Conservation (phyloP, 2,329 filamentous ascomycete genomes). For the Fusarium veterinarium region DNA sequence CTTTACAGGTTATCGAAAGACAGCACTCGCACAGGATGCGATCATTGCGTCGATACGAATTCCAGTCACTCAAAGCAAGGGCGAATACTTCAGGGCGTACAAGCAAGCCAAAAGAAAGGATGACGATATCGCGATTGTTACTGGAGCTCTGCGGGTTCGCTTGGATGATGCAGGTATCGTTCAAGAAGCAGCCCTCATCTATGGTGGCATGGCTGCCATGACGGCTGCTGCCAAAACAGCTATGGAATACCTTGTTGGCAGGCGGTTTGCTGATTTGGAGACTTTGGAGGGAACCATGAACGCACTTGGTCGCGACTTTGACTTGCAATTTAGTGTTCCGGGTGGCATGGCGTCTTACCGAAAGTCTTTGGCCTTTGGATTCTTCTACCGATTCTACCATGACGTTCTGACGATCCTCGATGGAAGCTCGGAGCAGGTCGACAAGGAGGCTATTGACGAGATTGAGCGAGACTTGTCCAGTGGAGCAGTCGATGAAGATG, state of each 20-base stretch:
- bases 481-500: conserved; percentile 81
- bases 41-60: conserved; percentile 91
- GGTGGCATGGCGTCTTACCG: conserved; percentile 98
- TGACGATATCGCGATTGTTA: conserved; percentile 98
- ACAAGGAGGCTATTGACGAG: conserved; percentile 82
- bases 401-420: conserved; percentile 78
- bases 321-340: conserved; percentile 88
- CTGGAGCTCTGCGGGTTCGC: conserved; percentile 81
- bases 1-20: conserved; percentile 91
- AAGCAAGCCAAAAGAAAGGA: conserved; percentile 98
- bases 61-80: conserved; percentile 77
- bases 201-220: conserved; percentile 93
- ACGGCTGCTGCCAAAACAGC: conserved; percentile 89
- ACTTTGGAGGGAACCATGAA: conserved; percentile 92
- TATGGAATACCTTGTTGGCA: conserved; percentile 78
- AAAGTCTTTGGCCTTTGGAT: conserved; percentile 88
- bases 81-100: conserved; percentile 89
- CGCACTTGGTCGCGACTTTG: conserved; percentile 88
- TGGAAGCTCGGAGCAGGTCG: conserved; percentile 60
- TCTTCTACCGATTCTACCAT: conserved; percentile 98
- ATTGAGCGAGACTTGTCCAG: conserved; percentile 86
- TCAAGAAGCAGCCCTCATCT: conserved; percentile 81
- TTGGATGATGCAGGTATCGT: conserved; percentile 77
- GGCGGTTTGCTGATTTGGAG: conserved; percentile 80
- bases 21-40: conserved; percentile 82